A percentile compares a stretch with the other conserved stretches of the same genome.
These are phyloP conservation scores for Zygnema circumcarinatum DNA, from an alignment of 139 green algal genomes.

Conservation along the genomic window DNA sequence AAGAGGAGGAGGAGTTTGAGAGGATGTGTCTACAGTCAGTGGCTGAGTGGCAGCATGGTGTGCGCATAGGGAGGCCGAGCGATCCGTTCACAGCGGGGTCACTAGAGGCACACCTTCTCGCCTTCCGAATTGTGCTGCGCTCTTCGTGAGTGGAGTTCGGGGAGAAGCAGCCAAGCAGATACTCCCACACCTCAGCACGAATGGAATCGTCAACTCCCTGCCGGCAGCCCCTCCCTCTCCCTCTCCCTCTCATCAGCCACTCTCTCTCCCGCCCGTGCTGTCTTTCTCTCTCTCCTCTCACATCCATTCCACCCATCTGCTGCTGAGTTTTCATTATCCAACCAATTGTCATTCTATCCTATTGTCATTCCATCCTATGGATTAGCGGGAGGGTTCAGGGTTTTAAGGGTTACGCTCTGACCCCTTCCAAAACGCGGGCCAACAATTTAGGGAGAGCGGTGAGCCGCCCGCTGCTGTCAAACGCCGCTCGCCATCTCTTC, in stretches of 20 bases:
- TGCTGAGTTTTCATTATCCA: no score
- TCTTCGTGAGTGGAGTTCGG: conserved; percentile 18
- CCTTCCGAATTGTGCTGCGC: not conserved
- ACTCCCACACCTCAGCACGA: conserved; percentile 45
- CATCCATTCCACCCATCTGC: not conserved
- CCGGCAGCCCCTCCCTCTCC: not conserved
- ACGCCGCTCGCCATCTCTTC: not conserved
- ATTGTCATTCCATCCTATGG: no score
- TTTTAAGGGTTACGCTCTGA: not conserved
- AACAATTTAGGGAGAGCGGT: conserved; percentile 13
- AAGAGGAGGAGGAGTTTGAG: no score
- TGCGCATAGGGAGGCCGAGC: no score
- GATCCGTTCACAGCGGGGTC: no score
- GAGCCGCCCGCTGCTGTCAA: conserved; percentile 31
- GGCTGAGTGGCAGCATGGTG: no score
- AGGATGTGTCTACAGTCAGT: no score
- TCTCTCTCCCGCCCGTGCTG: not conserved
- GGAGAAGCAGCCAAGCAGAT: conserved; percentile 25
- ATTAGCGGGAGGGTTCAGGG: no score
- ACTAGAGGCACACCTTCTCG: conserved; percentile 34
- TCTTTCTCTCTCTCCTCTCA: conserved; percentile 17
- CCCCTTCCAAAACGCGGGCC: conserved; percentile 7
- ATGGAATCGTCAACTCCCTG: conserved; percentile 34
- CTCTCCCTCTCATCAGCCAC: not conserved
- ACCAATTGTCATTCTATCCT: no score